Conservation (phyloP, 225 moss, liverwort and hornwort genomes). For the Sphagnum contortum region DNA sequence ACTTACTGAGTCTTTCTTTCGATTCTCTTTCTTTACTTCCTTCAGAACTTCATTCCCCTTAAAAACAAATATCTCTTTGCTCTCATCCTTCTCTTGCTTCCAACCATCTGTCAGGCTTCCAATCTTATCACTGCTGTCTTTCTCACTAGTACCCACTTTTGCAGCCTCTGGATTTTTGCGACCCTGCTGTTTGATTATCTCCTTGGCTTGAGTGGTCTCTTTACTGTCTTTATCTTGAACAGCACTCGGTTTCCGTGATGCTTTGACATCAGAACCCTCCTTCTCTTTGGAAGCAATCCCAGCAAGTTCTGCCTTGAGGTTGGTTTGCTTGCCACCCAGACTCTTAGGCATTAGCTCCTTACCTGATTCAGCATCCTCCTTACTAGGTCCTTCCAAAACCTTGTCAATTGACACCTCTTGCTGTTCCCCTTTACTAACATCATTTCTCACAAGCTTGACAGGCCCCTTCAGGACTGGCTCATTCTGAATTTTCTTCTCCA, state of each 20-base stretch:
- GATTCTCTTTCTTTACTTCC: constrained; percentile 45
- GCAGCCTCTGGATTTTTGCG: constrained; percentile 30
- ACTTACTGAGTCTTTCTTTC: constrained; percentile 38
- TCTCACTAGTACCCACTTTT: constrained; percentile 18
- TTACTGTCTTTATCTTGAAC: constrained; percentile 31
- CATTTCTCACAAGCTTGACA: constrained; percentile 28
- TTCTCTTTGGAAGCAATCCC: constrained; percentile 39
- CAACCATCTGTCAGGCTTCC: constrained; percentile 19
- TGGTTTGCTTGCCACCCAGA: constrained; percentile 28
- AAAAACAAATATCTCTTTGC: constrained; percentile 24
- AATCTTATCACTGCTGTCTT: constrained; percentile 28
- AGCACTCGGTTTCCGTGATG: constrained; percentile 25
- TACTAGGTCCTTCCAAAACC: constrained; percentile 30
- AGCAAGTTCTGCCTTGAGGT: constrained; percentile 15
- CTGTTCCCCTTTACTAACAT: constrained; percentile 20
- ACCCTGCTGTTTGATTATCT: constrained; percentile 15
- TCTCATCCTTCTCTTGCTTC: constrained; percentile 53
- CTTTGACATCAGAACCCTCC: constrained; percentile 28
- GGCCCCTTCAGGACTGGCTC: constrained; percentile 17
- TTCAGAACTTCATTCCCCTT: constrained; percentile 41
- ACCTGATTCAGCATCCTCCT: constrained; percentile 27
- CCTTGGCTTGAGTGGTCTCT: constrained; percentile 30
- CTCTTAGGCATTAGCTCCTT: constrained; percentile 24
- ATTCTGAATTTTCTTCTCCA: constrained; percentile 36
- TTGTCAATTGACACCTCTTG: constrained; percentile 28